A percentile compares a stretch with the other conserved stretches of the same genome.
phyloP scores from a whole-genome alignment of 345 rosid species.

The Ailanthus altissimus region DNA sequence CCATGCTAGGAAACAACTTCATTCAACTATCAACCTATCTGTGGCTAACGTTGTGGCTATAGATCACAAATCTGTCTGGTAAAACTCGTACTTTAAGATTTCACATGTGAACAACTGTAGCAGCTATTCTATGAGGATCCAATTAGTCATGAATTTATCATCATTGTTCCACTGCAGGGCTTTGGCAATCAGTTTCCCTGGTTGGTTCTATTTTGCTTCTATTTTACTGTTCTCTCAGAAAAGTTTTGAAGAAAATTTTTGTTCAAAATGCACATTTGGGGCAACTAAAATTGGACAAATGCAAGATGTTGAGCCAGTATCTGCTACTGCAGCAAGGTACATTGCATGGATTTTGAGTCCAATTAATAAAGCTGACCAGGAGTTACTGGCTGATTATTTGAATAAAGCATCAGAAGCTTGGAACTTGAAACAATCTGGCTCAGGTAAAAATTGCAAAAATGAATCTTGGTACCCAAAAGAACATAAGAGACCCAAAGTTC shows the following conservation, averaged over 20 bases:
- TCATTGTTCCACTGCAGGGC: slow-evolving; percentile 55
- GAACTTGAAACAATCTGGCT: slow-evolving; percentile 34
- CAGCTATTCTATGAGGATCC: not conserved
- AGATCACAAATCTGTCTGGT: slow-evolving; percentile 71
- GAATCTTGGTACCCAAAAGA: slow-evolving; percentile 37
- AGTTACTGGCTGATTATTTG: slow-evolving; percentile 46
- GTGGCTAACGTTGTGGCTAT: slow-evolving; percentile 28
- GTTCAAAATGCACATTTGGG: slow-evolving; percentile 24
- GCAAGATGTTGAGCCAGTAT: slow-evolving; percentile 30
- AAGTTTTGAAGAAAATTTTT: slow-evolving; percentile 25
- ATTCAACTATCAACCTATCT: slow-evolving; percentile 28
- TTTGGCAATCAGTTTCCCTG: slow-evolving; percentile 74
- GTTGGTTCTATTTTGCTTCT: slow-evolving; percentile 80
- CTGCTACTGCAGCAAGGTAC: slow-evolving; percentile 61
- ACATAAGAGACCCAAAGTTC: slow-evolving; percentile 42
- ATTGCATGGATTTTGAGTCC: slow-evolving; percentile 75
- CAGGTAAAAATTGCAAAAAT: slow-evolving; percentile 28
- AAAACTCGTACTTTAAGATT: slow-evolving; percentile 25
- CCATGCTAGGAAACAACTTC: slow-evolving; percentile 23
- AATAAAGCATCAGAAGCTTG: slow-evolving; percentile 52
- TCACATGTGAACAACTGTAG: slow-evolving; percentile 1
- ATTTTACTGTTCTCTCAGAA: slow-evolving; percentile 48
- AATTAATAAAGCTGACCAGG: slow-evolving; percentile 43
- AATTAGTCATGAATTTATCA: not conserved
- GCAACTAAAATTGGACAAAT: slow-evolving; percentile 23